Evolutionary conservation across 2,329 filamentous ascomycete genomes (phyloP).

Genomic region (Coniochaeta pulveracea): DNA sequence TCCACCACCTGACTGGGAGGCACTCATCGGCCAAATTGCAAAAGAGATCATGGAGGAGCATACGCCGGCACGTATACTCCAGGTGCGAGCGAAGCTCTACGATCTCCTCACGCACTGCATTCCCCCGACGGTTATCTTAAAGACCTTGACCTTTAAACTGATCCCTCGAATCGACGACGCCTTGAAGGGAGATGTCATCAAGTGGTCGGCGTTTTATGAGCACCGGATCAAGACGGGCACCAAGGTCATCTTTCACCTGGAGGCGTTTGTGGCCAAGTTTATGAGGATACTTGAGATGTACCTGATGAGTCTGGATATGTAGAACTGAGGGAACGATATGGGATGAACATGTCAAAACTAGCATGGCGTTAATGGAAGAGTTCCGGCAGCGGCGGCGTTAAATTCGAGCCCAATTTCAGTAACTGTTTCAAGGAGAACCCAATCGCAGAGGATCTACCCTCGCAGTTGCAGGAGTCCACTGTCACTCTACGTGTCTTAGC

Average conservation of each 20-base stretch:
- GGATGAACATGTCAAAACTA: not conserved
- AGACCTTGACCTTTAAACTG: constrained; percentile 89
- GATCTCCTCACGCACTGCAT: constrained; percentile 96
- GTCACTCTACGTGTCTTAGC: too few species aligned
- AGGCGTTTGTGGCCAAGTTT: constrained; percentile 97
- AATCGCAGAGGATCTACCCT: too few species aligned
- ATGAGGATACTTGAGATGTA: constrained; percentile 94
- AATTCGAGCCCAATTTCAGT: too few species aligned
- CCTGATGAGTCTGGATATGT: constrained; percentile 74
- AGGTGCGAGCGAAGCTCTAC: constrained; percentile 89
- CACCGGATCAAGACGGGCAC: constrained; percentile 84
- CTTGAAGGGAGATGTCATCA: constrained; percentile 83
- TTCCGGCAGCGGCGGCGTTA: too few species aligned
- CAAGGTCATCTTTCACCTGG: constrained; percentile 96
- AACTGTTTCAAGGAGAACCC: too few species aligned
- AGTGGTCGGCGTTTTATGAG: constrained; percentile 96
- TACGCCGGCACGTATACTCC: constrained; percentile 76
- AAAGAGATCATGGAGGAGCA: constrained; percentile 88
- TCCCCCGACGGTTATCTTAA: constrained; percentile 84
- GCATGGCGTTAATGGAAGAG: constrained; percentile 3
- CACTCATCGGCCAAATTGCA: constrained; percentile 79
- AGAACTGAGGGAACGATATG: not conserved
- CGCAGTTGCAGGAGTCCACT: too few species aligned
- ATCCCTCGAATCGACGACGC: constrained; percentile 78
- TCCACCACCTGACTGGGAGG: constrained; percentile 94